phyloP scores from a whole-genome alignment of 179 eudicot genomes.

The Silene coronaria region DNA sequence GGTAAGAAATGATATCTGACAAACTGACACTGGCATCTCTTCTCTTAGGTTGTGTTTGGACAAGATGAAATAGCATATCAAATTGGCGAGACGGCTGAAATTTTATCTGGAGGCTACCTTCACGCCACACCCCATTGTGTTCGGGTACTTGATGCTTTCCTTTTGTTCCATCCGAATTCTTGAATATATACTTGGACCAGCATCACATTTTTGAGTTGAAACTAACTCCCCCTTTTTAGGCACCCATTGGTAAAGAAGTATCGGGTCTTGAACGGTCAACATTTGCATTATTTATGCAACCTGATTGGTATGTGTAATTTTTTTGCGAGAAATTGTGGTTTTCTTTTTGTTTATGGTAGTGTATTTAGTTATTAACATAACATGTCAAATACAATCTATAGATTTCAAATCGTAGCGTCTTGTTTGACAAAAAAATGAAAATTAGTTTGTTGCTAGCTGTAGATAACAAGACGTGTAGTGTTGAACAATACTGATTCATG shows the following conservation, averaged over 20 bases:
- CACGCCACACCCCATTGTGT: constrained; percentile 98
- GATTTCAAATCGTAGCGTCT: neutral
- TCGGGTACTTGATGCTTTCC: constrained; percentile 43
- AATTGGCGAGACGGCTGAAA: constrained; percentile 91
- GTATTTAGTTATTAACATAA: neutral
- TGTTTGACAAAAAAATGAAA: neutral
- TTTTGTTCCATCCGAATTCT: constrained; percentile 2
- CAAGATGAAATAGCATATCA: constrained; percentile 96
- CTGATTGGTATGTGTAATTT: constrained; percentile 61
- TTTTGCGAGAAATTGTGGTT: neutral
- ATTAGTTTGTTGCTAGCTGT: neutral
- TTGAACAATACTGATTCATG: neutral
- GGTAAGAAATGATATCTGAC: neutral
- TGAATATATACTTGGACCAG: neutral
- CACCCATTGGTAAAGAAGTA: constrained; percentile 63
- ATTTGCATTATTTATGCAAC: constrained; percentile 96
- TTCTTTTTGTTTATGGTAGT: neutral
- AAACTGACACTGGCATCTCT: constrained; percentile 1
- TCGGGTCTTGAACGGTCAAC: constrained; percentile 81
- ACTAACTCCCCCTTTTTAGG: constrained; percentile 34
- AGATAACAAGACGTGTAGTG: neutral
- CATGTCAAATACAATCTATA: constrained; percentile 2
- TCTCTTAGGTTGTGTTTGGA: constrained; percentile 62
- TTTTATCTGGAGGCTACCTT: constrained; percentile 82
- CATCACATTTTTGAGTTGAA: constrained; percentile 10